phyloP scores from a whole-genome alignment of 441 rosid species.

The Gossypium davidsonii region DNA sequence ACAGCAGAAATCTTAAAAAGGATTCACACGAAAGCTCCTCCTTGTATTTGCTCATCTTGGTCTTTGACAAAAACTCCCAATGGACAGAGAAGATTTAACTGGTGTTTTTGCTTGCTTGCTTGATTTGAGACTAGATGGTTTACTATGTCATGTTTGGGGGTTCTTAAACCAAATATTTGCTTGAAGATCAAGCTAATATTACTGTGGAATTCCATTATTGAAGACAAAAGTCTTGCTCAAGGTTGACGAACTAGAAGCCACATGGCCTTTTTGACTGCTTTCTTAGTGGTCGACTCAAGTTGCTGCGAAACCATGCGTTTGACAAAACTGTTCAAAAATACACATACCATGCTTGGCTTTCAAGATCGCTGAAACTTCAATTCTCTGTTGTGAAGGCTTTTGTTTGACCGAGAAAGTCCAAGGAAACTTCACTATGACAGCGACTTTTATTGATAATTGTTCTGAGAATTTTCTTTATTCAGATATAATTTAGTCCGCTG shows the following conservation, averaged over 20 bases:
- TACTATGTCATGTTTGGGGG: not conserved
- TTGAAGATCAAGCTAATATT: not conserved
- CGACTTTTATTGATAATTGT: not conserved
- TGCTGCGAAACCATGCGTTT: not conserved
- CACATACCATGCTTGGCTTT: not conserved
- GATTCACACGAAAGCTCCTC: not conserved
- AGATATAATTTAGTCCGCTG: no score
- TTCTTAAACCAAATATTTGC: not conserved
- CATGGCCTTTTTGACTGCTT: not conserved
- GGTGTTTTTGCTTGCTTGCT: not conserved
- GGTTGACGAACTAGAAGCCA: not conserved
- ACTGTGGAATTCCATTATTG: not conserved
- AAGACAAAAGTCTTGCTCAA: not conserved
- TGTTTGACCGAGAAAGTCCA: not conserved
- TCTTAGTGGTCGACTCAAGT: not conserved
- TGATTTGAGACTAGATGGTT: not conserved
- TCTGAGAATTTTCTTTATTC: not conserved
- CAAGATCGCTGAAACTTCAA: not conserved
- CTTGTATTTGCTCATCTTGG: slow-evolving; percentile 18
- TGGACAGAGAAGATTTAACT: not conserved
- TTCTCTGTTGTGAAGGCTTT: not conserved
- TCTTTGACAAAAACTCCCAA: not conserved
- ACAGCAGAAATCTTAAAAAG: slow-evolving; percentile 3
- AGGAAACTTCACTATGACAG: not conserved
- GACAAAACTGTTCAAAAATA: not conserved